These are phyloP conservation scores for Filobasidium wieringae DNA, from an alignment of 768 basidiomycete genomes.

Conservation along the genomic window DNA sequence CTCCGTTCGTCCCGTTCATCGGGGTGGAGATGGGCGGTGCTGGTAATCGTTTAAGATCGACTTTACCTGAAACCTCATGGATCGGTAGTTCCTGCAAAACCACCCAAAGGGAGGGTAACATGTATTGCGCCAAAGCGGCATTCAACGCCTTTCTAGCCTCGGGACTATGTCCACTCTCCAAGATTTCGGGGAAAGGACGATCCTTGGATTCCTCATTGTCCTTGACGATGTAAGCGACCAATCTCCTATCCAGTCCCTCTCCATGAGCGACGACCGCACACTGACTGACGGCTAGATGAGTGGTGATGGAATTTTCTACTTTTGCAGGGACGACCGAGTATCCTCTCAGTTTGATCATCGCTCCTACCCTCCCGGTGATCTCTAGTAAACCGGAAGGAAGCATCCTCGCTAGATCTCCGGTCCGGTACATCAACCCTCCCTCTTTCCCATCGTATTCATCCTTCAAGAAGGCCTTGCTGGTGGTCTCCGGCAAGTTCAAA, in stretches of 20 bases:
- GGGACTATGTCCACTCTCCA: conserved; percentile 11
- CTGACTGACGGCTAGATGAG: conserved; percentile 13
- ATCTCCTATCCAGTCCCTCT: conserved; percentile 13
- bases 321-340: conserved; percentile 11
- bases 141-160: conserved; percentile 5
- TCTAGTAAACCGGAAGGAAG: conserved; percentile 15
- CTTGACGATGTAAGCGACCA: conserved; percentile 11
- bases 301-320: conserved; percentile 14
- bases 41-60: conserved; percentile 16
- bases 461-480: conserved; percentile 10
- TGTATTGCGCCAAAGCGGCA: conserved; percentile 4
- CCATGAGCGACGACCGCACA: conserved; percentile 9
- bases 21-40: conserved; percentile 1
- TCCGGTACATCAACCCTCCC: conserved; percentile 14
- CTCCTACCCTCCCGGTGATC: conserved; percentile 13
- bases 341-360: conserved; percentile 16
- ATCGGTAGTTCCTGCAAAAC: conserved; percentile 11
- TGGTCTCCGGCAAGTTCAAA: conserved; percentile 13
- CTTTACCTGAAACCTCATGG: conserved; percentile 14
- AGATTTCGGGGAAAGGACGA: conserved; percentile 3
- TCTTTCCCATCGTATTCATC: conserved; percentile 2
- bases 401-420: conserved; percentile 14
- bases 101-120: conserved; percentile 14
- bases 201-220: conserved; percentile 6
- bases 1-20: not conserved